phyloP scores from a whole-genome alignment of 345 rosid genomes.

The Populus alba region DNA sequence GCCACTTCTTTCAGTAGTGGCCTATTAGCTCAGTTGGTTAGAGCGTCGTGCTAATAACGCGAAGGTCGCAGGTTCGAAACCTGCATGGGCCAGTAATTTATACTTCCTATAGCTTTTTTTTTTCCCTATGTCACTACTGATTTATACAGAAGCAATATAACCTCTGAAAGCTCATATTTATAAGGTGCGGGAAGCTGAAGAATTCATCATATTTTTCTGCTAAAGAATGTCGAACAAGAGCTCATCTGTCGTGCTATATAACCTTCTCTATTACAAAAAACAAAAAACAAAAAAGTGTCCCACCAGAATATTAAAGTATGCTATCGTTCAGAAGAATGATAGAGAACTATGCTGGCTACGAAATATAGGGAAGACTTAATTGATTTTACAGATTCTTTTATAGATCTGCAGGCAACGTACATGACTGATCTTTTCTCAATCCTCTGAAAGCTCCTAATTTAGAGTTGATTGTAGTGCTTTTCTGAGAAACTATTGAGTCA shows the following conservation, averaged over 20 bases:
- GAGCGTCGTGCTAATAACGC: conserved; percentile 58
- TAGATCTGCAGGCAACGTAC: background rate
- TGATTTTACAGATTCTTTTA: conserved; percentile 16
- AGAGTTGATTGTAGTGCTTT: conserved; percentile 12
- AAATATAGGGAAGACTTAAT: conserved; percentile 1
- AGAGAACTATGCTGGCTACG: background rate
- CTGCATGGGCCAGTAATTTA: too few relatives aligned
- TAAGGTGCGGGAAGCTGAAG: conserved; percentile 24
- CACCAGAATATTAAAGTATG: background rate
- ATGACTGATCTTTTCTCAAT: conserved; percentile 11
- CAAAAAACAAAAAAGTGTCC: too few relatives aligned
- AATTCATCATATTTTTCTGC: conserved; percentile 38
- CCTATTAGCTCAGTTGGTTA: conserved; percentile 53
- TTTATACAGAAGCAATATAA: too few relatives aligned
- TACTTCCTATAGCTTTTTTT: too few relatives aligned
- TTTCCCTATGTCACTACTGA: too few relatives aligned
- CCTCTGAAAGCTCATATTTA: background rate
- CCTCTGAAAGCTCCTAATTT: conserved; percentile 17
- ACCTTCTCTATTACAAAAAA: background rate
- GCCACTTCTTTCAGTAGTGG: background rate
- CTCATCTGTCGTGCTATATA: too few relatives aligned
- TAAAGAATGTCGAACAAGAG: conserved; percentile 26
- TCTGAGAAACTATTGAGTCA: background rate
- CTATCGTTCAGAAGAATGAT: background rate
- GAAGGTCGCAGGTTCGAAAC: conserved; percentile 64